Evolutionary conservation across 1,284 basidiomycete species (phyloP), one percentile per base, ranked within the genome.

Genomic region (Heliocybe sulcata): DNA sequence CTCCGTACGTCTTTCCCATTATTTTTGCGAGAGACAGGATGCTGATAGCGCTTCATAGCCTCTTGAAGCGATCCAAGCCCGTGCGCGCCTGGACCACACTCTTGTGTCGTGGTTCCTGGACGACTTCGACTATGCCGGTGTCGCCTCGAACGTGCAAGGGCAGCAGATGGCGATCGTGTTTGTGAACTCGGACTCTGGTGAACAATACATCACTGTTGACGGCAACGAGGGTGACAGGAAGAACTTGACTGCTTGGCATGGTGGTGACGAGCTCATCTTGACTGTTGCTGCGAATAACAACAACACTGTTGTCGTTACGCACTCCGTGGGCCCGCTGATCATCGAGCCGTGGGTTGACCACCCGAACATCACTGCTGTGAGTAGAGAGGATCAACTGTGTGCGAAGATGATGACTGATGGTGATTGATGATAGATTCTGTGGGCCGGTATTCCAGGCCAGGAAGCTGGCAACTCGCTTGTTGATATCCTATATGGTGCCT

Each of bases 271-370:
- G 9, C 76, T 88, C 23, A 76, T 87, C 29, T 65, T 70, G 2
- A 73, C 82, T 4, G 82, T 86, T 16, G 83, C 84, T 0, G 72
- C 74, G 2, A 70, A 75, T 59, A 86, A 87, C 69, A 79, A 78
- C 61, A 93, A 94, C 71, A 92, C 90, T 0, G 80, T 94, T 48
- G 92, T 95, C 16, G 78, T 94, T 33, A 77, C 87, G 22, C 85
- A 94, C 69, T 82, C 83, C 8, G 87, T 90, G 53, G 90, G 90
- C 0, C 84, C 87, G 0, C 70, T 90, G 27, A 81, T 85, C 56
- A 60, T 92, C 45, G 89, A 92, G 67, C 68, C 77, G 0, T 92
- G 90, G 90, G 83, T 90, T 58, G 83, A 92, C 1, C 77, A 88
- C 67, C 82, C 82, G 51, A 89, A 89, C 61, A 77, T 92, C 57